Evolutionary conservation across 2,329 filamentous ascomycete genomes (phyloP), one percentile per base, ranked within the genome.

Genomic region (Didymella segeticola): DNA sequence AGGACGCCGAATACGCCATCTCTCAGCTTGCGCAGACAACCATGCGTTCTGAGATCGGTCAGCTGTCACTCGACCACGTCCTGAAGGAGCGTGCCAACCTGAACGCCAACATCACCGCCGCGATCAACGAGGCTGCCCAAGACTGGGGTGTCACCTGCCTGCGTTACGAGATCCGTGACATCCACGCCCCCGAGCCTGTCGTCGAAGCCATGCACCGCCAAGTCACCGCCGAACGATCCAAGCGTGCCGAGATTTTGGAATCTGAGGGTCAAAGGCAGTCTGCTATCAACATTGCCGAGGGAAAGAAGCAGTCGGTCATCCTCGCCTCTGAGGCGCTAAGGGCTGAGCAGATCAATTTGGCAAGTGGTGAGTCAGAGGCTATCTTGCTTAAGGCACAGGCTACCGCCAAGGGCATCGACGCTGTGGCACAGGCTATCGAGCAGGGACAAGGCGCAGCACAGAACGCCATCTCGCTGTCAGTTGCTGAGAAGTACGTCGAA

Each of bases 161-260:
- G 57, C 89, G 95, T 53, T 99, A 99, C 80, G 95, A 99, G 78
- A 99, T 99, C 74, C 85, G 95, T 64, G 95, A 99, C 76, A 99
- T 99, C 69, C 95, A 99, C 78, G 95, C 95, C 0, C 95, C 95
- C 1, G 90, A 88, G 26, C 89, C 89, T 43, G 95, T 99, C 11
- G 93, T 98, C 56, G 91, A 93, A 68, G 95, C 95, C 68, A 99
- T 99, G 95, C 95, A 99, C 80, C 86, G 95, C 61, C 93, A 98
- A 75, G 95, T 99, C 43, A 98, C 95, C 0, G 95, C 95, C 15
- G 95, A 99, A 80, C 89, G 95, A 34, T 96, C 90, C 70, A 99
- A 99, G 84, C 89, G 95, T 61, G 95, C 95, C 51, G 95, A 99
- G 79, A 99, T 99, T 68, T 83, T 99, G 41, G 95, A 99, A 54